Evolutionary conservation across 371 early-diverging fungal genomes (phyloP).

Genomic region (Actinomortierella ambigua): DNA sequence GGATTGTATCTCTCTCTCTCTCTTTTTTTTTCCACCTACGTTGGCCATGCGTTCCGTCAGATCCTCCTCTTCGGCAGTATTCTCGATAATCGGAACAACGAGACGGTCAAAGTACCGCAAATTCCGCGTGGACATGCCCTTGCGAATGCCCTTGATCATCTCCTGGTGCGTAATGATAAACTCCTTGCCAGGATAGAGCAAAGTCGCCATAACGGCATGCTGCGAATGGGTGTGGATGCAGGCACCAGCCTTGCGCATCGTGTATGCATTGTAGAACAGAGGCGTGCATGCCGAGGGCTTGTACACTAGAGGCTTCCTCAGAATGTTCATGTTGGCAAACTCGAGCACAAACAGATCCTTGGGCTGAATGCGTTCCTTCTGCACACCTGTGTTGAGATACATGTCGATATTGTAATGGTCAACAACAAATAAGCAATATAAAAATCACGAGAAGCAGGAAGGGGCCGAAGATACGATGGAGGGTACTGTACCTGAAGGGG

Average conservation of each 20-base stretch:
- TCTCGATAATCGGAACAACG: constrained; percentile 95
- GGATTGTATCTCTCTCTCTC: not conserved
- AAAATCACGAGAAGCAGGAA: not conserved
- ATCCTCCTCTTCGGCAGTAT: constrained; percentile 95
- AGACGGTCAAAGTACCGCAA: constrained; percentile 83
- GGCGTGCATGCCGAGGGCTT: constrained; percentile 94
- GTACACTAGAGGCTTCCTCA: constrained; percentile 73
- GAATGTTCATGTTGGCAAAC: constrained; percentile 58
- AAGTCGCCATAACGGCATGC: constrained; percentile 92
- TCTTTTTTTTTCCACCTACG: constrained; percentile 48
- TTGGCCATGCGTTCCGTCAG: constrained; percentile 89
- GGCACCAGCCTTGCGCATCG: constrained; percentile 88
- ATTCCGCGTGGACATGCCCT: constrained; percentile 69
- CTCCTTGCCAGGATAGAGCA: constrained; percentile 71
- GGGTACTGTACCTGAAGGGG: constrained; percentile 70
- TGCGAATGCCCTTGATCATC: constrained; percentile 98
- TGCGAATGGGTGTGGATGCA: constrained; percentile 98
- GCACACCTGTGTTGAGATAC: constrained; percentile 69
- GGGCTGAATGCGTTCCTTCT: constrained; percentile 92
- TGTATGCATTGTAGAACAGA: constrained; percentile 92
- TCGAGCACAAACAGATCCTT: constrained; percentile 86
- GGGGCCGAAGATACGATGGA: not conserved
- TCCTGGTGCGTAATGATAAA: constrained; percentile 95
- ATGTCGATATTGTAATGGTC: no score
- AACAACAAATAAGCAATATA: no score